phyloP scores from a whole-genome alignment of 2,329 filamentous ascomycete genomes.

The Scedosporium apiospermum region DNA sequence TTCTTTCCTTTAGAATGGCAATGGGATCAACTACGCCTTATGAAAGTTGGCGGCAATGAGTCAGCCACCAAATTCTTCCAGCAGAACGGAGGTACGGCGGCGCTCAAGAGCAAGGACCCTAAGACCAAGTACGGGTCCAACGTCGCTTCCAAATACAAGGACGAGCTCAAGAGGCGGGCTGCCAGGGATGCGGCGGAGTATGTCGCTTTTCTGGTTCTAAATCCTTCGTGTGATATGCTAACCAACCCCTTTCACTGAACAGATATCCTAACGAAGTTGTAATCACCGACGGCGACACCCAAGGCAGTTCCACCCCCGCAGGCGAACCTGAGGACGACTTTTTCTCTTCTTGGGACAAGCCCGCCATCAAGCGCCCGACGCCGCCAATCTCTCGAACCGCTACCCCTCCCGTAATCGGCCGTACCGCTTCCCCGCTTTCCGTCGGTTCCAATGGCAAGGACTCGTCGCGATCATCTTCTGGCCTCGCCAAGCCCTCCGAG shows the following conservation, averaged over 20 bases:
- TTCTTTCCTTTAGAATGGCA: constrained; percentile 64
- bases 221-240: not conserved
- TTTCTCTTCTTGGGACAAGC: constrained; percentile 99
- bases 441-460: constrained; percentile 64
- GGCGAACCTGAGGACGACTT: constrained; percentile 89
- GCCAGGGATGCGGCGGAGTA: constrained; percentile 78
- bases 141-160: constrained; percentile 95
- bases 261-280: constrained; percentile 82
- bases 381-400: constrained; percentile 84
- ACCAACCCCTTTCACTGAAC: not conserved
- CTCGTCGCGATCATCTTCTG: constrained; percentile 70
- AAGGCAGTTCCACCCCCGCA: constrained; percentile 66
- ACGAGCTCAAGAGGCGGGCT: constrained; percentile 81
- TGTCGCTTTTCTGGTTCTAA: constrained; percentile 19
- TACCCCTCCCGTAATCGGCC: constrained; percentile 72
- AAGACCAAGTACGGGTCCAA: constrained; percentile 95
- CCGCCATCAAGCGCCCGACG: constrained; percentile 89
- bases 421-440: constrained; percentile 79
- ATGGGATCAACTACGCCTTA: constrained; percentile 94
- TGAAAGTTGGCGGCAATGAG: constrained; percentile 98
- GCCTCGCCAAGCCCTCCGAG: constrained; percentile 55
- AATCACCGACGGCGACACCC: constrained; percentile 64
- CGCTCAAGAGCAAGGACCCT: constrained; percentile 88
- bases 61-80: constrained; percentile 98
- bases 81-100: constrained; percentile 86